Percentiles rank a stretch among this genome's conserved stretches.
Evolutionary conservation across 2,329 filamentous ascomycete species (phyloP).

Genomic region (Neopestalotiopsis clavispora): DNA sequence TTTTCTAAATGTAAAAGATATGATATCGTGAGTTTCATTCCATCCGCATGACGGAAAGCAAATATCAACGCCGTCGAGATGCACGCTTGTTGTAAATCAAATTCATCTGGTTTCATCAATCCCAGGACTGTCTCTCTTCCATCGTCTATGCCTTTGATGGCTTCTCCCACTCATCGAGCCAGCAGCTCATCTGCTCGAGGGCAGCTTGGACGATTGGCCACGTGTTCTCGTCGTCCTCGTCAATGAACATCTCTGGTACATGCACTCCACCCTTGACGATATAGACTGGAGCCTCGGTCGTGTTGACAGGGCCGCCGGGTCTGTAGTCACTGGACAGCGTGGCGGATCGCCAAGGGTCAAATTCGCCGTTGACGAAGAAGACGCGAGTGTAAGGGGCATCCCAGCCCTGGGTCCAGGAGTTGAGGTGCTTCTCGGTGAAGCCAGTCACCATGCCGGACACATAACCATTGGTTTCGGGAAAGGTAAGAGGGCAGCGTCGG

Average conservation of each 20-base stretch:
- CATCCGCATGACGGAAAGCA: background rate
- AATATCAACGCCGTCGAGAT: background rate
- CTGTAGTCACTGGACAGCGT: constrained; percentile 22
- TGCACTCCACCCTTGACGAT: constrained; percentile 24
- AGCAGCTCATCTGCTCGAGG: constrained; percentile 24
- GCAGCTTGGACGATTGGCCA: constrained; percentile 18
- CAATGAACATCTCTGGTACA: constrained; percentile 21
- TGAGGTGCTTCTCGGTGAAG: constrained; percentile 24
- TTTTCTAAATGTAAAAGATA: background rate
- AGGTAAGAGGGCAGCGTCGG: constrained; percentile 43
- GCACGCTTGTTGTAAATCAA: background rate
- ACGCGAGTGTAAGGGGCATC: constrained; percentile 28
- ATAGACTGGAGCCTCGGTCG: constrained; percentile 20
- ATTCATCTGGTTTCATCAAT: background rate
- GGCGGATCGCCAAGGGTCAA: constrained; percentile 33
- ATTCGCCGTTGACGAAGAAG: constrained; percentile 36
- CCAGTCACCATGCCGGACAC: constrained; percentile 21
- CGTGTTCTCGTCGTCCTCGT: constrained; percentile 13
- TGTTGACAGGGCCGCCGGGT: constrained; percentile 22
- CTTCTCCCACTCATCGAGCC: constrained; percentile 22
- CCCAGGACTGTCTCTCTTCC: background rate
- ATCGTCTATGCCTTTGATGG: background rate
- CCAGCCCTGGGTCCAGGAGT: constrained; percentile 33
- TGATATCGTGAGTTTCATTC: background rate
- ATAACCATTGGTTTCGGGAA: constrained; percentile 39